These are phyloP conservation scores for Eucalyptus globulus DNA, from an alignment of 345 rosid species.

Conservation along the genomic window DNA sequence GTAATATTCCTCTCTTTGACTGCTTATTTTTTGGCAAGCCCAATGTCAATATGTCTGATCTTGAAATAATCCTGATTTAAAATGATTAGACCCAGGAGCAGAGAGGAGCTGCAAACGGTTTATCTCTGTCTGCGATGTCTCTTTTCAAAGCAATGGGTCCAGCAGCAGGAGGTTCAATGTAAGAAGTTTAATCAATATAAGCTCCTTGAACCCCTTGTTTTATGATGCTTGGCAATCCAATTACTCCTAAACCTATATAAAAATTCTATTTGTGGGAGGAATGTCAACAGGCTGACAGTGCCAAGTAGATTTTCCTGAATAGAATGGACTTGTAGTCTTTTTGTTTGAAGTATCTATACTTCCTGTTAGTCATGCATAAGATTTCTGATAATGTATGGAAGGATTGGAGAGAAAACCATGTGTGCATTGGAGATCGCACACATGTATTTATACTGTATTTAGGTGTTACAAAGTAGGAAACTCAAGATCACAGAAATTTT, in stretches of 20 bases:
- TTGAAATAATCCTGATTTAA: background rate
- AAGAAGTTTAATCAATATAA: background rate
- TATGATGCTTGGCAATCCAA: background rate
- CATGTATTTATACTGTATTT: background rate
- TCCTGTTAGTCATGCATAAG: background rate
- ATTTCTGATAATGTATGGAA: background rate
- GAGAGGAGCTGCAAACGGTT: conserved; percentile 47
- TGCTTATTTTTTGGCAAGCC: background rate
- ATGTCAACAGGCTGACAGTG: background rate
- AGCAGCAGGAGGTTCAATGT: conserved; percentile 38
- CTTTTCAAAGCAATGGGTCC: conserved; percentile 47
- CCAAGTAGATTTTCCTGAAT: background rate
- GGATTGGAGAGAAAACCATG: background rate
- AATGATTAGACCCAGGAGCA: conserved; percentile 23
- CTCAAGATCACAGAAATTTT: background rate
- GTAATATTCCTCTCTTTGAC: conserved; percentile 5
- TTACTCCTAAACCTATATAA: background rate
- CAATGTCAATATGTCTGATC: background rate
- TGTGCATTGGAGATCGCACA: background rate
- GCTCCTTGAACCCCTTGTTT: background rate
- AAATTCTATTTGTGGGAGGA: background rate
- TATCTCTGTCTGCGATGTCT: conserved; percentile 38
- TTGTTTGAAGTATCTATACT: background rate
- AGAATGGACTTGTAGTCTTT: background rate
- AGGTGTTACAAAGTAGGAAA: background rate